Base-by-base conservation (phyloP, 2,329 filamentous ascomycete genomes). In the Sclerotinia nivalis region DNA sequence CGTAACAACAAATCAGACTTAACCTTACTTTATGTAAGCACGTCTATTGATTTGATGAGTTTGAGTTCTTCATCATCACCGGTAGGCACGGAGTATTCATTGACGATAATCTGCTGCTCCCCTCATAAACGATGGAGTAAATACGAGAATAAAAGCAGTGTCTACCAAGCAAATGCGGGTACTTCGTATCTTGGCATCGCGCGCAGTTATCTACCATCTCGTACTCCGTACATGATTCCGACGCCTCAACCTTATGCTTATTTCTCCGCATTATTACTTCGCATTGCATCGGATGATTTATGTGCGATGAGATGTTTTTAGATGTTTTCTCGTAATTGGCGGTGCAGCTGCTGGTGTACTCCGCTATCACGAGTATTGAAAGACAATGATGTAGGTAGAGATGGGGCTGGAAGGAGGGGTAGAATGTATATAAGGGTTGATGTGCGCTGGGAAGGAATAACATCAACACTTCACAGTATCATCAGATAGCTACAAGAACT, bases 321-420 rank as follows among this genome's bases (percentile, higher is more conserved):
- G 40, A 43, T 43, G 40, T 18, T 43, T 43, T 50, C 60, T 64
- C 60, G 60, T 50, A 64, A 50, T 64, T 50, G 60, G 28, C 60
- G 2, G 22, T 34, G 45, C 60, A 37, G 12, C 28, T 58, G 28
- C 28, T 2, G 3, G 45, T 18, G 13, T 9, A 40, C 54, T 49
- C 66, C 55, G 66, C 66, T 61, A 62, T 52, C 56, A 68, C 66
- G 66, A 68, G 66, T 50, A 43, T 37, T n/a, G 52, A 68, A 18
- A 43, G 40, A 43, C 40, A 37, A 22, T 20, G 40, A 66, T 4
- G 40, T 40, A 13, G 10, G 37, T n/a, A n/a, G 28, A 56, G 18
- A 31, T 50, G 43, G 37, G 40, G 50, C 12, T 13, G 22, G 43
- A 1, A 12, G 22, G 55, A n/a, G 28, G 22, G n/a, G 31, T 37